Evolutionary conservation across 1,139 yeast genomes (phyloP), one percentile per base, ranked within the genome.

Genomic region (Kodamaea sp.): DNA sequence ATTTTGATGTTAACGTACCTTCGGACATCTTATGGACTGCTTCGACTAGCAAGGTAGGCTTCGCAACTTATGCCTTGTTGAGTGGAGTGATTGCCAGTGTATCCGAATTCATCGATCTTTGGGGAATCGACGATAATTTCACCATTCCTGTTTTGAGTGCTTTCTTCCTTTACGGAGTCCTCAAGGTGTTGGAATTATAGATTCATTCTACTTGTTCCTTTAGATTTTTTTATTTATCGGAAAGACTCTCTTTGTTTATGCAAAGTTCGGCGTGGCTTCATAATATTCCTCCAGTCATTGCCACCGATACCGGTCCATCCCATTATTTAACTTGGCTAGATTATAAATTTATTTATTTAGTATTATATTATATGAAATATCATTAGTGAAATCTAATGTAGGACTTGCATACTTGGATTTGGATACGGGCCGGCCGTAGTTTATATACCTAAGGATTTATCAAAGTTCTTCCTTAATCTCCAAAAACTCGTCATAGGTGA

Each of bases 101-200:
- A n/a, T 83, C 95, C 27, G 97, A 90, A 63, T 86, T 86, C 22
- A 73, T 89, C 31, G 86, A 83, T 49, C 39, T 89, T 21, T 80
- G 74, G 44, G 80, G 78, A 26, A 63, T 88, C 59, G 98, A 92
- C 59, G 99, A 92, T 57, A 92, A 92, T 58, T 77, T 94, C 51
- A 89, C 97, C 32, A 90, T 92, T 40, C 98, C 98, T 3, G 88
- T 87, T 1, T 57, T 89, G 31, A 81, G 95, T 26, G 84, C 94
- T 7, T 57, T 73, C 9, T 76, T 83, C 48, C 66, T 89, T 42
- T 70, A 68, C 50, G 60, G 59, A 19, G 65, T 76, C 13, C 72
- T 79, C 26, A 46, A 47, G 36, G 38, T 18, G 21, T 9, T 18
- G 21, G 21, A 18, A 18, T 9, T 18, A 7, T 18, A 18, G 21